Evolutionary conservation across 805 yeast genomes (phyloP), one percentile per base, ranked within the genome.

Genomic region (Starmerella apis): DNA sequence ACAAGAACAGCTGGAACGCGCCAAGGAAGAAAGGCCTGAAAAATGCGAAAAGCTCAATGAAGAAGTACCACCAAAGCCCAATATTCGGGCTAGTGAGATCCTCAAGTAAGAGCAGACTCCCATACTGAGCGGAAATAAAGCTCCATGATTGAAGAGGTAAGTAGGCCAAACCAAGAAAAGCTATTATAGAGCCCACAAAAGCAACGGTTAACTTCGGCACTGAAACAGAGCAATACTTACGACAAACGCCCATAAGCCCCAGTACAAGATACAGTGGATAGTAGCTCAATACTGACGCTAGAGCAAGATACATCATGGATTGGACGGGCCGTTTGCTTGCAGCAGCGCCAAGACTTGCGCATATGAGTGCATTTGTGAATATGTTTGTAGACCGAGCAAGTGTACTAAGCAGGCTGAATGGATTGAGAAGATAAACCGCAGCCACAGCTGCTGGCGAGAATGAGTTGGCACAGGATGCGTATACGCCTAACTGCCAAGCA

Each of bases 41-140:
- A 62, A 80, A 83, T 49, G 83, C 92, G 67, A 92, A 92, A 78
- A 92, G 84, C 66, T 92, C 98, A 37, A 90, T 83, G 71, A 92
- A 92, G 60, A 88, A 80, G 69, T 92, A 92, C 99, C 99, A 92
- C 99, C 99, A 92, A 19, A 92, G 70, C 0, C 98, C 98, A 56
- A 92, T 65, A 66, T 92, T 92, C 24, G 98, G 98, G 41, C 55
- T 44, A 4, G 80, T 73, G 53, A 87, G 77, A 55, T 86, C 88
- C 33, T 73, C 73, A 59, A 85, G 81, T 22, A 70, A 68, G 5
- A 86, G 61, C 5, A 56, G 53, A 8, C 64, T 57, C 14, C 81
- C 79, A 61, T 81, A 86, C 35, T 77, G 73, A 9, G 77, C 67
- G 30, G 60, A 50, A n/a, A 84, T 42, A 60, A 79, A 78, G 45